Base-by-base conservation (phyloP, 1,284 basidiomycete species). In the Apiotrichum porosum region DNA sequence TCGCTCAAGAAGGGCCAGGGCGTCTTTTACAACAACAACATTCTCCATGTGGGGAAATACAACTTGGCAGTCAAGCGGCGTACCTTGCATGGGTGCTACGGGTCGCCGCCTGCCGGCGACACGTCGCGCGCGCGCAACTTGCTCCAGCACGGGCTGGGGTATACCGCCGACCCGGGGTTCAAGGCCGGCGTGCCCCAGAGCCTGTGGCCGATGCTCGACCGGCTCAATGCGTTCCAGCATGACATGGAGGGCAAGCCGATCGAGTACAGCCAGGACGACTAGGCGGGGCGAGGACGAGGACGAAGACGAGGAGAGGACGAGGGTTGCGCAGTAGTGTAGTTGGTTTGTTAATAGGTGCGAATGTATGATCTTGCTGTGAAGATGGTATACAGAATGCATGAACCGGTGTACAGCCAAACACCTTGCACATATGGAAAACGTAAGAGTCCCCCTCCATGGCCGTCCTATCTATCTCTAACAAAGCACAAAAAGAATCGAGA, bases 21-120 rank as follows among this genome's bases (percentile, higher is more conserved):
- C 0, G 84, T 85, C 13, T 88, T 88, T 68, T 89, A 89, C 69
- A 86, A 87, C 63, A 83, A 81, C 61, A 86, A 89, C 61, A 85
- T 89, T 54, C 73, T 60, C 32, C 56, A 54, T 44, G 52, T 56
- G 28, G 60, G 60, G 31, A 57, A 60, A 15, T 89, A 89, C 67
- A 77, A 78, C 53, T 73, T 79, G 1, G 66, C 66, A 24, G 65
- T 69, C 19, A 77, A 73, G 43, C 79, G 87, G 3, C 81, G 82
- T 22, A 89, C 87, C 1, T 75, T 90, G 10, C 87, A 89, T 60
- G 87, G 80, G 1, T 82, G 76, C 45, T 83, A 86, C 68, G 86
- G 86, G 1, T 80, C 82, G 52, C 74, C 76, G 14, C 55, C 57
- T 1, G 76, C 78, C 3, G 84, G 83, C 1, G 84, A 85, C 6